Evolutionary conservation across 768 basidiomycete genomes (phyloP), one percentile per base, ranked within the genome.

Genomic region (Fomitopsis pulvina): DNA sequence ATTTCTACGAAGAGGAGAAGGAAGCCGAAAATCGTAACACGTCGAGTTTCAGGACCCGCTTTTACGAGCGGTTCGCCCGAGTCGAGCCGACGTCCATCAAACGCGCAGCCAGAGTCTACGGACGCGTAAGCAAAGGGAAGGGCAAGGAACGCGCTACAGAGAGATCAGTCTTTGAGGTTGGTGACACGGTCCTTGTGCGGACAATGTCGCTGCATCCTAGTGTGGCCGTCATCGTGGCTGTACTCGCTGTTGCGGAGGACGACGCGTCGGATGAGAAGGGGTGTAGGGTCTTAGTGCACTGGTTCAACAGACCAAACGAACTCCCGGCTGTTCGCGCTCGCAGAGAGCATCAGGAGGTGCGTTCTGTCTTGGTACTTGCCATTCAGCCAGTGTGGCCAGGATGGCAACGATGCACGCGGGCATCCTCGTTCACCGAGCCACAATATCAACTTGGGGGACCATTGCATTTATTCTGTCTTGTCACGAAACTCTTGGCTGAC

Each of bases 251-350:
- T 2, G 61, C 63, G 46, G 67, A 49, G 2, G 67, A 66, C 7
- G 60, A 60, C 0, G 64, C 56, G 7, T 58, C 47, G 21, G 63
- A 69, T 29, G 60, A 61, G n/a, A 63, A 67, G 28, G 60, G 58
- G 1, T 79, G 82, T 71, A 72, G 77, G 48, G 64, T 85, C 21
- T 73, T 77, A 24, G 66, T 90, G 21, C 87, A 88, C 56, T 91
- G 87, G 87, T 91, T 90, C 58, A 66, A 86, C 53, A 68, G 80
- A 27, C 86, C 85, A 1, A 65, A 68, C 0, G 80, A 90, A 60
- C 67, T 89, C 51, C 75, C 86, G 6, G 66, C 67, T 22, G 67
- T 81, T 46, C 72, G 87, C 11, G 79, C 78, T 1, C 76, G 77
- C 54, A 73, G 86, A 38, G 76, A 79, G 16, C 76, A 83, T 61